Evolutionary conservation across 208 protist genomes (phyloP), one percentile per base, ranked within the genome.

Genomic region (Zelonia costaricensis): DNA sequence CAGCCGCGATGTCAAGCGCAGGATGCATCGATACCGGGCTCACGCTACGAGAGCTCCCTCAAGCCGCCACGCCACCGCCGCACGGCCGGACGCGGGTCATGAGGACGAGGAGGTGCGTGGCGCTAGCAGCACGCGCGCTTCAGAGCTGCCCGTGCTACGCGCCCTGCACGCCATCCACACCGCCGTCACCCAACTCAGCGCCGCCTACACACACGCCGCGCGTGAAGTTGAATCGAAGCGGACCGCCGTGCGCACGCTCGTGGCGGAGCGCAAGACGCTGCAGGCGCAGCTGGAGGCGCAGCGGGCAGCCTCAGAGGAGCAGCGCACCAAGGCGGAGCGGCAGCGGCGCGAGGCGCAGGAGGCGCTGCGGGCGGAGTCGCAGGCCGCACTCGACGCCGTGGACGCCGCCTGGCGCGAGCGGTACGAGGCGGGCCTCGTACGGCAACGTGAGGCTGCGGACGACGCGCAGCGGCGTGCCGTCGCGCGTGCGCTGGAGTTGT

Each of bases 201-300:
- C 30, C 4, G 36, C 46, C 4, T 38, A 47, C 33, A 6, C 20
- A 10, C 23, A 39, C 1, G 38, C n/a, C 8, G 28, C 36, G 33
- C 15, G 33, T 0, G 66, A 65, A 27, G 43, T 73, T 0, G 16
- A 25, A 15, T 57, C 66, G 10, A 73, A 61, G 39, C 57, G 66
- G 16, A 45, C 8, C 12, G 66, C 66, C 16, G 66, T 73, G 2
- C 57, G 66, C 39, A 56, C 52, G 18, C 58, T 73, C 27, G 33
- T 73, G 10, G 7, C 36, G 18, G 66, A 66, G 18, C 51, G 66
- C 18, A 73, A 74, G 36, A 28, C 49, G 12, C 72, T 65, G 38
- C 59, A 68, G n/a, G 31, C n/a, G 10, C 53, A 66, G 16, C 42
- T 66, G 20, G 46, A 54, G n/a, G 45, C 46, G 25, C 42, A 46